Conservation (phyloP, 345 rosid species). For the Combretum micranthum region DNA sequence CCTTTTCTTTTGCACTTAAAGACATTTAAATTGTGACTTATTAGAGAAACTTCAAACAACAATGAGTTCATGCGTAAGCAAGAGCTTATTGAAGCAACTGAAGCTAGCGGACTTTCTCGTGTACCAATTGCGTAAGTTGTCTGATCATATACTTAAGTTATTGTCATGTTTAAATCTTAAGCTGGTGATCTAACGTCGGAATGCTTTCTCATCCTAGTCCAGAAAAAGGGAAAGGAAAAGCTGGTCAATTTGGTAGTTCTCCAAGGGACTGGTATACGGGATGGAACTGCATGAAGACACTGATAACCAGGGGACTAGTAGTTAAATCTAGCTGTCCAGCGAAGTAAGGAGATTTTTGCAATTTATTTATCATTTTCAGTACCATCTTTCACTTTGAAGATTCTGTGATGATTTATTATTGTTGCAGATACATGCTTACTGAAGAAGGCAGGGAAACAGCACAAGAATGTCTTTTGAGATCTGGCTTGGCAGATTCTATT, state of each 20-base stretch:
- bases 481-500: constrained; percentile 47
- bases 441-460: constrained; percentile 72
- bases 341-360: constrained; percentile 39
- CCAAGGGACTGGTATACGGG: constrained; percentile 84
- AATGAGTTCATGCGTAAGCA: constrained; percentile 73
- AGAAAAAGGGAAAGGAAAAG: constrained; percentile 74
- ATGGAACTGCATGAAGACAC: constrained; percentile 89
- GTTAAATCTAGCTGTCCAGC: constrained; percentile 92
- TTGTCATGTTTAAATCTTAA: constrained; percentile 5
- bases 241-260: constrained; percentile 64
- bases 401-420: neutral
- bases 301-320: constrained; percentile 77
- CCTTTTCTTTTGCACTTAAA: neutral
- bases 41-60: constrained; percentile 56
- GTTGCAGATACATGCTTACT: constrained; percentile 79
- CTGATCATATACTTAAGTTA: too few species aligned
- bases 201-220: constrained; percentile 39
- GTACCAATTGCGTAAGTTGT: constrained; percentile 53
- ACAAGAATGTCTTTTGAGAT: constrained; percentile 58
- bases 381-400: constrained; percentile 5
- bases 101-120: constrained; percentile 91
- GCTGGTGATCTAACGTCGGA: neutral
- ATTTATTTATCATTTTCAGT: neutral
- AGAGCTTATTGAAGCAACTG: constrained; percentile 89
- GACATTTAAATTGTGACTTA: constrained; percentile 6